A percentile compares a stretch with the other conserved stretches of the same genome.
phyloP scores from a whole-genome alignment of 2,329 filamentous ascomycete species.

The Trichoderma koningiopsis region DNA sequence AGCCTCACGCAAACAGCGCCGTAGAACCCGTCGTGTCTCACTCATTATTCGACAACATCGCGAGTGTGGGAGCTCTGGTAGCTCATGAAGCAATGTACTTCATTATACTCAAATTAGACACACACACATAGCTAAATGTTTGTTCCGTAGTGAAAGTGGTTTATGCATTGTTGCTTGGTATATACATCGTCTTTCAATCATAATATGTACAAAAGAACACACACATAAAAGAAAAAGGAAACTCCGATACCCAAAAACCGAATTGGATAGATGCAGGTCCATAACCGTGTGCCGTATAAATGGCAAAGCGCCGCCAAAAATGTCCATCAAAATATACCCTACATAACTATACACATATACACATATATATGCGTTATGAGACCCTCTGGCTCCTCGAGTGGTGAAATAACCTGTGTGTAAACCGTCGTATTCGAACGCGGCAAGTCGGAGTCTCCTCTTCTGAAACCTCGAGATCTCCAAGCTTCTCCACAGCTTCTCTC shows the following conservation, averaged over 20 bases:
- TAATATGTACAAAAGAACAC: background rate
- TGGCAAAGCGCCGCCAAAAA: constrained; percentile 1
- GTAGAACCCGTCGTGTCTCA: background rate
- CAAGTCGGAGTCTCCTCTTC: constrained; percentile 30
- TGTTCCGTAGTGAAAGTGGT: background rate
- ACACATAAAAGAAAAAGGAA: background rate
- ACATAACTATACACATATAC: background rate
- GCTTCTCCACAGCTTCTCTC: constrained; percentile 5
- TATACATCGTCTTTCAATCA: background rate
- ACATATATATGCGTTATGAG: background rate
- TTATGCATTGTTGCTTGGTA: background rate
- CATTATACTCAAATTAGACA: background rate
- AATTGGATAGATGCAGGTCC: background rate
- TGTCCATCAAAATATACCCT: background rate
- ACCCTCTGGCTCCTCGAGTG: constrained; percentile 24
- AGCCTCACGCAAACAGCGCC: background rate
- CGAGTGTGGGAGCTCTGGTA: too few relatives aligned
- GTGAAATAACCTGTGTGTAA: constrained; percentile 37
- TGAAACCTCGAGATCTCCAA: constrained; percentile 23
- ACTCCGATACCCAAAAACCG: background rate
- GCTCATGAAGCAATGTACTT: background rate
- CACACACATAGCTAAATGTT: background rate
- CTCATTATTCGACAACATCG: background rate
- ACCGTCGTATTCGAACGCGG: constrained; percentile 34
- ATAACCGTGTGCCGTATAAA: background rate